A percentile compares a stretch with the other conserved stretches of the same genome.
Evolutionary conservation across 805 yeast genomes (phyloP).

Genomic region (Candida tibetensis): DNA sequence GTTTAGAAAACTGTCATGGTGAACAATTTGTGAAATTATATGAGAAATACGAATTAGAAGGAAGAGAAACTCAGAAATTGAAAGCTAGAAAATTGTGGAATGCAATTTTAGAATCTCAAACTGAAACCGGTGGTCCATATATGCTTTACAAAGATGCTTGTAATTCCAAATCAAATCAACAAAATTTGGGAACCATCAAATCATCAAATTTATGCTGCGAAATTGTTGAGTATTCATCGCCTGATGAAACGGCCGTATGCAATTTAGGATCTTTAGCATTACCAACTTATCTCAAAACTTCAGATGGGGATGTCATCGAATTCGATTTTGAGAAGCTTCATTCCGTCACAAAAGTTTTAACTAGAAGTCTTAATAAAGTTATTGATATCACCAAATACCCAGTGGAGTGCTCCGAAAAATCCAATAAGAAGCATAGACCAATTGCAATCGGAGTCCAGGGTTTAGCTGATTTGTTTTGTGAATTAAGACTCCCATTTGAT

Average conservation of each 20-base stretch:
- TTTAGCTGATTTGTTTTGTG: slow-evolving; percentile 57
- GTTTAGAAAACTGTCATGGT: slow-evolving; percentile 53
- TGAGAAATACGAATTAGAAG: slow-evolving; percentile 50
- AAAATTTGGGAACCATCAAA: slow-evolving; percentile 58
- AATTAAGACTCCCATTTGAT: slow-evolving; percentile 55
- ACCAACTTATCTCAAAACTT: slow-evolving; percentile 53
- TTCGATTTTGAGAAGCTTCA: slow-evolving; percentile 57
- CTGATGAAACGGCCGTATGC: slow-evolving; percentile 60
- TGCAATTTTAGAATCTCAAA: slow-evolving; percentile 58
- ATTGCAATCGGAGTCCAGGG: slow-evolving; percentile 66
- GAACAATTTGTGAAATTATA: slow-evolving; percentile 54
- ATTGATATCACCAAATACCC: slow-evolving; percentile 58
- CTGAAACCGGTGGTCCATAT: slow-evolving; percentile 65
- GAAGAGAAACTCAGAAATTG: slow-evolving; percentile 47
- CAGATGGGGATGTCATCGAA: slow-evolving; percentile 37
- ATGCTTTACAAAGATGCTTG: slow-evolving; percentile 65
- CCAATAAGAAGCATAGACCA: slow-evolving; percentile 59
- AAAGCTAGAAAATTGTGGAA: slow-evolving; percentile 64
- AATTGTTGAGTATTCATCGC: slow-evolving; percentile 58
- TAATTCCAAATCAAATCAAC: slow-evolving; percentile 56
- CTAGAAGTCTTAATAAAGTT: slow-evolving; percentile 54
- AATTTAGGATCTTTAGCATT: slow-evolving; percentile 59
- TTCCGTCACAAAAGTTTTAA: slow-evolving; percentile 51
- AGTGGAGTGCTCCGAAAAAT: slow-evolving; percentile 50
- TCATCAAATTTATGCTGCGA: slow-evolving; percentile 64